Evolutionary conservation across 129 eudicot genomes (phyloP), one percentile per base, ranked within the genome.

Genomic region (Logfia minima): DNA sequence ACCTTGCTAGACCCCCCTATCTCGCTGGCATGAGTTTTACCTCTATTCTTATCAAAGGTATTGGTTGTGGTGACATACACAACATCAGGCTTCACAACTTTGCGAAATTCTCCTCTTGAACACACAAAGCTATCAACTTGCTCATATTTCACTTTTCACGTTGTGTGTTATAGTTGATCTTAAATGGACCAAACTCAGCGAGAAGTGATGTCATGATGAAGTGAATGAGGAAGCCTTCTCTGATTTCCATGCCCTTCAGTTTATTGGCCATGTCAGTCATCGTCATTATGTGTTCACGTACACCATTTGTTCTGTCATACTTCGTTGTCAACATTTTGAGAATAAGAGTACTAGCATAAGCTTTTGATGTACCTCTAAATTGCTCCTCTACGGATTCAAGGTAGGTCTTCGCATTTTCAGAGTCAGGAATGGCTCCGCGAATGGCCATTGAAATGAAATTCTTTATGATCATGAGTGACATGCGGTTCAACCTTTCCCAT

Each of bases 401-500:
- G n/a, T n/a, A 71, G 21, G 32, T 28, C 13, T 71, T 71, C 21
- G 39, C 39, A 11, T 72, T 72, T 4, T 72, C 19, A 3, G 64
- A 71, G 39, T 71, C 75, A 71, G 4, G 62, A 13, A 71, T 51
- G 19, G 75, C 75, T 71, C 39, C 64, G 7, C 64, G 19, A 71
- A 71, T 51, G 13, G 29, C 11, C 1, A 23, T 14, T 8, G 63
- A 10, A 21, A 71, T 71, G 34, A 39, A 71, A n/a, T 71, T 51
- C 8, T 71, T 71, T 17, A 71, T 26, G 4, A 2, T 31, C 34
- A 31, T 31, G 34, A 31, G 34, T 31, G 4, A 31, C 34, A 31
- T 31, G 34, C 34, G 63, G 13, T 71, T 71, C 1, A 24, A 22
- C 37, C 19, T 9, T 0, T 70, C 58, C 60, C 34, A 70, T 29